Base-by-base conservation (phyloP, 2,329 filamentous ascomycete species). In the Metarhizium robertsii region DNA sequence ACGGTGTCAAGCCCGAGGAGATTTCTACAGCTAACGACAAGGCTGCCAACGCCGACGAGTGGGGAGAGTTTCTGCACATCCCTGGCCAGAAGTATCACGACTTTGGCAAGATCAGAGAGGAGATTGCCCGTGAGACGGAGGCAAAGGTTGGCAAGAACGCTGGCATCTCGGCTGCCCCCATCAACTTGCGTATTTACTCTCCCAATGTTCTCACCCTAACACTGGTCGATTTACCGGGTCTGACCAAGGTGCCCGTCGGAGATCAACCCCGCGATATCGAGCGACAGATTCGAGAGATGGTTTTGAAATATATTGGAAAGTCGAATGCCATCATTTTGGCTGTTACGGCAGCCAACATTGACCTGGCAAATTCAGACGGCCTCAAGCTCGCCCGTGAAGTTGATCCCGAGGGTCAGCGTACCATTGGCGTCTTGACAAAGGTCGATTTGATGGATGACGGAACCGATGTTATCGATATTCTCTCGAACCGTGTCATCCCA, bases 371-470 rank as follows among this genome's bases (percentile, higher is more conserved):
- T 78, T 99, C 94, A 20, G 94, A 99, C 71, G 94, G 94, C 65
- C 75, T 99, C 69, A 96, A 99, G 77, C 81, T 99, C 63, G 94
- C 94, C 45, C 84, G 94, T 66, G 92, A 99, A 75, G 94, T 99
- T 46, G 94, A 99, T 66, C 92, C 92, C 3, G 92, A 99, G 70
- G 94, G 94, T 67, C 92, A 97, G 76, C 84, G 94, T 70, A 99
- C 94, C 52, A 99, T 99, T 62, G 94, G 94, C 81, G 94, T 99
- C 59, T 80, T 99, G 65, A 97, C 92, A 64, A 99, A 99, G 80
- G 92, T 99, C 59, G 94, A 99, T 75, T 75, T 99, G 68, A 99
- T 99, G 94, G 94, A 99, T 71, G 90, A 96, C 30, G 94, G 94
- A 55, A 99, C 94, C 53, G 94, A 99, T 67, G 94, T 97, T 46